These are phyloP conservation scores for Penicillium simplicissimum DNA, from an alignment of 495 filamentous ascomycete species.

Conservation along the genomic window DNA sequence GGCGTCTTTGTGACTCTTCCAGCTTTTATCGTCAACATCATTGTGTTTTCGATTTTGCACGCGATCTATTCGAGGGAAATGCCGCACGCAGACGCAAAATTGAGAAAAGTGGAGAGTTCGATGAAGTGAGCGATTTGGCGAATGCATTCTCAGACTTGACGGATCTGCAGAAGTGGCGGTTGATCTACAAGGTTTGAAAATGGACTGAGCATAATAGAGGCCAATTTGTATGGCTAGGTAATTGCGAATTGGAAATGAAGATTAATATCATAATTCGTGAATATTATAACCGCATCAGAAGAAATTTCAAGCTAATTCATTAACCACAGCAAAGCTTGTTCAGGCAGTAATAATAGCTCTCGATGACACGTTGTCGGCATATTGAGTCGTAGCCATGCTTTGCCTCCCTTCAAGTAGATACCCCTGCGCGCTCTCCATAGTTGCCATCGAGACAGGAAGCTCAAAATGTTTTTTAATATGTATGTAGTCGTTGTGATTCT, in stretches of 20 bases:
- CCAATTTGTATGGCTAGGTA: not conserved
- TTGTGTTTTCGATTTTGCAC: slow-evolving; percentile 11
- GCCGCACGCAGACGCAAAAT: not conserved
- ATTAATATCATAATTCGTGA: not conserved
- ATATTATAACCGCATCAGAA: not conserved
- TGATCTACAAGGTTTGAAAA: slow-evolving; percentile 21
- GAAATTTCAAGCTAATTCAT: not conserved
- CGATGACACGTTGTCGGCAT: slow-evolving; percentile 2
- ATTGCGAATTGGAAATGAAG: not conserved
- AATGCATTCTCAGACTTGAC: slow-evolving; percentile 18
- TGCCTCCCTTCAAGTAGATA: not conserved
- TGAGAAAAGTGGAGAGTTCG: not conserved
- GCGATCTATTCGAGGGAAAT: slow-evolving; percentile 13
- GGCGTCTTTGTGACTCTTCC: slow-evolving; percentile 9
- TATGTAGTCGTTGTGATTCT: slow-evolving; percentile 9
- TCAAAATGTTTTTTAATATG: slow-evolving; percentile 27
- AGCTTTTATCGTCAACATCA: slow-evolving; percentile 10
- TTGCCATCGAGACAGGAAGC: slow-evolving; percentile 20
- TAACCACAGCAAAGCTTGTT: not conserved
- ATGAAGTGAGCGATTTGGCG: slow-evolving; percentile 13
- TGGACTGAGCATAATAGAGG: not conserved
- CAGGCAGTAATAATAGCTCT: slow-evolving; percentile 11
- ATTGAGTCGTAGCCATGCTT: not conserved
- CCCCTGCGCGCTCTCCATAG: not conserved
- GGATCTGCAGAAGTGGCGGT: slow-evolving; percentile 11